Percentiles rank a stretch among this genome's conserved stretches.
phyloP scores from a whole-genome alignment of 1,284 basidiomycete genomes.

The Cryptococcus wingfieldii region DNA sequence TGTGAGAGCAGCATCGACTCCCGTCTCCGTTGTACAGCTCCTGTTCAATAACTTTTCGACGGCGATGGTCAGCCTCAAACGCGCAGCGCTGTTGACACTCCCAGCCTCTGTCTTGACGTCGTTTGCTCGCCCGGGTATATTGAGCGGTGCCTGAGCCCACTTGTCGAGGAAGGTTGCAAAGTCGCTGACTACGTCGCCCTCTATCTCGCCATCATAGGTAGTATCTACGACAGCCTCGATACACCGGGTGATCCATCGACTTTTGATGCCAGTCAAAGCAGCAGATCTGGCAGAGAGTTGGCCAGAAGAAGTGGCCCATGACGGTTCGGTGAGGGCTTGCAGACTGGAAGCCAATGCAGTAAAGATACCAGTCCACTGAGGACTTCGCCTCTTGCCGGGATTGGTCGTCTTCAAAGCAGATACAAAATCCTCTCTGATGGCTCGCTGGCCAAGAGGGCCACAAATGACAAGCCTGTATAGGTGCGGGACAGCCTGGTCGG shows the following conservation, averaged over 20 bases:
- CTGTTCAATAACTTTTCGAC: constrained; percentile 2
- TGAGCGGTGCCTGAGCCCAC: not conserved
- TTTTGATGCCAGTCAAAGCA: constrained; percentile 7
- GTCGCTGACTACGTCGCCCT: not conserved
- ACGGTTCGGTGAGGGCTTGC: not conserved
- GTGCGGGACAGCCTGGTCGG: constrained; percentile 17
- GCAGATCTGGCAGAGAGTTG: not conserved
- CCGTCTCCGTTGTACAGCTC: too few species aligned
- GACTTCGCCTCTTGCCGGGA: constrained; percentile 3
- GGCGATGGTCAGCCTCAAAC: constrained; percentile 1
- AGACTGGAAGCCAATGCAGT: not conserved
- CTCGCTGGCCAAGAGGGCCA: constrained; percentile 15
- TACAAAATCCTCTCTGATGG: constrained; percentile 2
- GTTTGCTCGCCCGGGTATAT: not conserved
- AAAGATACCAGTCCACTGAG: constrained; percentile 5
- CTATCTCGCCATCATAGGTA: not conserved
- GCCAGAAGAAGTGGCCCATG: not conserved
- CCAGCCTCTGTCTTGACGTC: not conserved
- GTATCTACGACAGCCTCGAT: constrained; percentile 2
- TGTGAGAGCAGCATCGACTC: too few species aligned
- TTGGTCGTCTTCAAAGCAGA: constrained; percentile 3
- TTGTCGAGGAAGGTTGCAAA: not conserved
- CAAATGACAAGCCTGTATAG: constrained; percentile 24
- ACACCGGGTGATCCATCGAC: constrained; percentile 5
- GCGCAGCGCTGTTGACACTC: not conserved